Evolutionary conservation across 2,329 filamentous ascomycete genomes (phyloP), one percentile per base, ranked within the genome.

Genomic region (Talaromyces albobiverticillius): DNA sequence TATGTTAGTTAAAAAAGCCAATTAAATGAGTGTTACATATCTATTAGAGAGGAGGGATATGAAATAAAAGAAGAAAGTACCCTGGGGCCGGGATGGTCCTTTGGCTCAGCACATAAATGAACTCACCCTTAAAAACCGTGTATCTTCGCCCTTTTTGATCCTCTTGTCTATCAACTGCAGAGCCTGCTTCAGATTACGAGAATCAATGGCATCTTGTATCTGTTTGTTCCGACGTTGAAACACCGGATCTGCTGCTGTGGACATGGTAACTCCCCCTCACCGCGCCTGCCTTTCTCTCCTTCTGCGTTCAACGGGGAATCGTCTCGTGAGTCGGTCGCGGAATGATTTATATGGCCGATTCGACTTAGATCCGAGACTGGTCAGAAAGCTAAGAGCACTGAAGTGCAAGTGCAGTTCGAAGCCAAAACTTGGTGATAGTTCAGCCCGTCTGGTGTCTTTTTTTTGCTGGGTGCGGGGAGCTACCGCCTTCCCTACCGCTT

Each of bases 61-160:
- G 29, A 36, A 36, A 36, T 7, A 46, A 40, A 29, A n/a, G n/a
- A 26, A 7, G 20, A 32, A 43, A 36, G n/a, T 16, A 16, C 14
- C 32, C 32, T n/a, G n/a, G n/a, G n/a, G n/a, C n/a, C n/a, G n/a
- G n/a, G n/a, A n/a, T 5, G 8, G 32, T 36, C 16, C 32, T 36
- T 36, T 13, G 13, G 32, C 32, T 36, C n/a, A 36, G 11, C n/a
- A 38, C 36, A 40, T 16, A 40, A 34, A 34, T 31, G 22, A 20
- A 61, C 67, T 57, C 52, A 72, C 73, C 60, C 64, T 71, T 29
- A 76, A 55, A 55, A 74, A 75, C 3, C 67, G 62, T 4, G 72
- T 74, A 53, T 75, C 68, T 59, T 79, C 75, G 31, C 75, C 75
- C 61, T 85, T 85, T 68, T 84, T 81, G 59, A 78, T 74, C 50